Evolutionary conservation across 2,329 filamentous ascomycete species (phyloP).

Genomic region (Ceratocystis cacaofunesta): DNA sequence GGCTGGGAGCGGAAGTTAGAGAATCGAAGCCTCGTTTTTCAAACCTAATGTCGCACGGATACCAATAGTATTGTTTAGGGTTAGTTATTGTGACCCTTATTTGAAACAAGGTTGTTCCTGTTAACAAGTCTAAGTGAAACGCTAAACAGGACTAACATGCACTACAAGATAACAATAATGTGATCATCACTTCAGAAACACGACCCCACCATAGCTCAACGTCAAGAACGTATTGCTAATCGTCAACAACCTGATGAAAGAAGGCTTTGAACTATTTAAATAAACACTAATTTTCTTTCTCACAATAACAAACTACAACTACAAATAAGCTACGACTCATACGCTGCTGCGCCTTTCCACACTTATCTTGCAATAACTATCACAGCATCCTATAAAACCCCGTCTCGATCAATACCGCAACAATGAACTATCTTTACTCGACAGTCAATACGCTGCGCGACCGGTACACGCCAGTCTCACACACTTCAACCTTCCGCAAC

Average conservation of each 20-base stretch:
- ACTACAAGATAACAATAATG: background rate
- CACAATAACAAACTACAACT: background rate
- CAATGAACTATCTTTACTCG: slow-evolving; percentile 84
- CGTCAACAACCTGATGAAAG: background rate
- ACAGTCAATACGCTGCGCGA: slow-evolving; percentile 86
- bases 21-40: no score
- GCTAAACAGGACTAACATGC: background rate
- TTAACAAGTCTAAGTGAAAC: background rate
- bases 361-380: background rate
- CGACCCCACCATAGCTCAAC: background rate
- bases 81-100: background rate
- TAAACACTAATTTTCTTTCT: background rate
- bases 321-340: no score
- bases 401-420: slow-evolving; percentile 18
- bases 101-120: background rate
- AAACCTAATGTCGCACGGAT: no score
- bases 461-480: slow-evolving; percentile 72
- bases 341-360: background rate
- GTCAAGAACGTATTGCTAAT: background rate
- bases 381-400: background rate
- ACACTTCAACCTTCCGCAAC: slow-evolving; percentile 83
- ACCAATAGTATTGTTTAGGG: background rate
- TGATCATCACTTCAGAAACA: background rate
- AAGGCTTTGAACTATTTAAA: background rate
- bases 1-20: no score